Conservation (phyloP, 78 protist genomes). For the Dictyostelium intermedium region DNA sequence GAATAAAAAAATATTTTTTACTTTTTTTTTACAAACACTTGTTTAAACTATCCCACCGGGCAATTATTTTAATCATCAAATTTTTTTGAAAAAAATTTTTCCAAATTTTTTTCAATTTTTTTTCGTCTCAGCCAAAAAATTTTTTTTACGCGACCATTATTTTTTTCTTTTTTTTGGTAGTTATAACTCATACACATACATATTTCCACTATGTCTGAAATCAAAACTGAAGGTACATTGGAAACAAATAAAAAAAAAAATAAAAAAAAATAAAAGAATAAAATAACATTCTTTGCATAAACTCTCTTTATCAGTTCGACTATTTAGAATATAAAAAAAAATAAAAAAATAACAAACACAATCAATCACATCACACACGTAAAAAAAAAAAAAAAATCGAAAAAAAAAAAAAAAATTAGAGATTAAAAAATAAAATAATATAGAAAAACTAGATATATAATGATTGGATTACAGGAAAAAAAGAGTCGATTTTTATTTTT, state of each 20-base stretch:
- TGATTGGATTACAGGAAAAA: background rate
- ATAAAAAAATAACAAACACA: background rate
- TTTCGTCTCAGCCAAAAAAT: background rate
- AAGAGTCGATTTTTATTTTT: too few species aligned
- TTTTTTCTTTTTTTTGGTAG: conserved; percentile 7
- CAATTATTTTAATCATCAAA: background rate
- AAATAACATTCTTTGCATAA: background rate
- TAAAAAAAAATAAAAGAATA: background rate
- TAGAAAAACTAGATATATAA: background rate
- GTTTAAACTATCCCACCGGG: background rate
- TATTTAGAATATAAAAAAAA: background rate
- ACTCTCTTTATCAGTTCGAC: background rate
- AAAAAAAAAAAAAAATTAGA: background rate
- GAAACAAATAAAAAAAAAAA: background rate
- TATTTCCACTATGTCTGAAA: conserved; percentile 5
- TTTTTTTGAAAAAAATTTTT: background rate
- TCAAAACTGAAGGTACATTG: conserved; percentile 25
- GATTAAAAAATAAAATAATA: background rate
- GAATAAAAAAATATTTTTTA: background rate
- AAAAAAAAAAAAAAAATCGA: background rate
- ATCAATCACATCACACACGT: background rate
- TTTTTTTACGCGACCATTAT: background rate
- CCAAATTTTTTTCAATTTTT: background rate
- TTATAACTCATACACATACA: background rate
- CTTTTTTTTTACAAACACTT: background rate